Conservation (phyloP, 2,329 filamentous ascomycete species). For the Xylariaceae sp. region DNA sequence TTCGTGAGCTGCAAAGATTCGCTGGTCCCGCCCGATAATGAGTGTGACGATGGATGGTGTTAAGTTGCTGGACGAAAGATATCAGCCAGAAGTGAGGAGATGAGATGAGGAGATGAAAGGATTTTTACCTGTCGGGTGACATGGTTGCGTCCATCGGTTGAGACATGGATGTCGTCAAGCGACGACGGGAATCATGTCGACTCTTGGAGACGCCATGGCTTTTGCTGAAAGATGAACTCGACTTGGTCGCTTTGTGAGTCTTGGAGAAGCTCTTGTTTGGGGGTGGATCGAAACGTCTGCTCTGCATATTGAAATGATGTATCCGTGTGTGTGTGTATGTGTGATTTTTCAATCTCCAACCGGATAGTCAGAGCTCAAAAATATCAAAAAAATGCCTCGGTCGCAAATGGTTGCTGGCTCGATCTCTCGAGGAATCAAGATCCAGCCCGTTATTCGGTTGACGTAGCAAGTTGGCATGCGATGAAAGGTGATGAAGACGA, state of each 20-base stretch:
- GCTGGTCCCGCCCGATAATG: conserved; percentile 79
- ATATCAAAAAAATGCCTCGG: conserved; percentile 18
- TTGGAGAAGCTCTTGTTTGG: conserved; percentile 61
- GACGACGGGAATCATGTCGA: conserved; percentile 59
- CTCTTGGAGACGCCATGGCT: conserved; percentile 61
- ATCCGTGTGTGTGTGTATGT: conserved; percentile 40
- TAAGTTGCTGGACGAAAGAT: conserved; percentile 52
- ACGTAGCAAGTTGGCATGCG: conserved; percentile 21
- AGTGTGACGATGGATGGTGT: conserved; percentile 79
- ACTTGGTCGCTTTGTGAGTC: conserved; percentile 56
- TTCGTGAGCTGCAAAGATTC: conserved; percentile 91
- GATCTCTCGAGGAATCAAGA: neutral
- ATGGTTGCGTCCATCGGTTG: conserved; percentile 47
- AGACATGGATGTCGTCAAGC: conserved; percentile 56
- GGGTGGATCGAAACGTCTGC: conserved; percentile 53
- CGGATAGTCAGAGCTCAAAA: conserved; percentile 1
- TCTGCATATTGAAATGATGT: conserved; percentile 49
- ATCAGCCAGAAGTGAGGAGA: conserved; percentile 1
- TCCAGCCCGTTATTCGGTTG: neutral
- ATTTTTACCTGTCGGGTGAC: conserved; percentile 53
- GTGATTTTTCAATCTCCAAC: conserved; percentile 22
- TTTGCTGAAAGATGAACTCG: conserved; percentile 62
- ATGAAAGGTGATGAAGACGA: conserved; percentile 15
- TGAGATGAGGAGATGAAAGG: neutral
- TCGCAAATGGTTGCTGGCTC: conserved; percentile 16